Evolutionary conservation across 495 filamentous ascomycete species (phyloP).

Genomic region (Penicillium cinerascens): DNA sequence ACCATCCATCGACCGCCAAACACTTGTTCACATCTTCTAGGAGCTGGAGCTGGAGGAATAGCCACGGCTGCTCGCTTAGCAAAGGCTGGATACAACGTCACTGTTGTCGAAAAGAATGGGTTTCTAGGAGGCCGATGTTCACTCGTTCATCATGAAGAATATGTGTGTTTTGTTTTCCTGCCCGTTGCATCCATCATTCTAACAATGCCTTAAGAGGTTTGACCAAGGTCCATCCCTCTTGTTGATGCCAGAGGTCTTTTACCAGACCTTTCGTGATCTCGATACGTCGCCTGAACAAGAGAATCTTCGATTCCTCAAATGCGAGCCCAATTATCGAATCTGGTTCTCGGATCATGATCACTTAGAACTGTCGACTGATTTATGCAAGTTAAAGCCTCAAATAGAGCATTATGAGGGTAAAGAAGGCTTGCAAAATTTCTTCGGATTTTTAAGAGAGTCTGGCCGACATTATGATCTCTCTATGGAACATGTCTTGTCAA

Average conservation of each 20-base stretch:
- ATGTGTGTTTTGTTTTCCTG: slow-evolving; percentile 43
- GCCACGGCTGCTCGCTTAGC: slow-evolving; percentile 63
- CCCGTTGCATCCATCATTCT: no score
- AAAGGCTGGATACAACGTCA: slow-evolving; percentile 61
- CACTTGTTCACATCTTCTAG: slow-evolving; percentile 26
- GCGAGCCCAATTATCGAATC: slow-evolving; percentile 67
- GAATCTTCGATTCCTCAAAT: slow-evolving; percentile 59
- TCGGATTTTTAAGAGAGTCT: slow-evolving; percentile 58
- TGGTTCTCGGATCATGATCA: slow-evolving; percentile 61
- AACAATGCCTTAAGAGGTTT: slow-evolving; percentile 48
- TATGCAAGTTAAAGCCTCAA: slow-evolving; percentile 60
- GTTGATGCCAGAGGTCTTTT: slow-evolving; percentile 62
- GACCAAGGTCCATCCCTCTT: slow-evolving; percentile 70
- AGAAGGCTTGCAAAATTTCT: slow-evolving; percentile 60
- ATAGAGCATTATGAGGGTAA: slow-evolving; percentile 63
- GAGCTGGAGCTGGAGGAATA: slow-evolving; percentile 65
- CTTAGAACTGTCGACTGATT: slow-evolving; percentile 58
- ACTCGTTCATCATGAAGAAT: slow-evolving; percentile 51
- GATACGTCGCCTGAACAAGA: slow-evolving; percentile 57
- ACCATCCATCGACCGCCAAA: not conserved
- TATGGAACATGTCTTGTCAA: slow-evolving; percentile 55
- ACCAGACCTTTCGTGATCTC: slow-evolving; percentile 60
- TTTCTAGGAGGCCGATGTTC: slow-evolving; percentile 65
- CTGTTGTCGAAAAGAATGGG: slow-evolving; percentile 64
- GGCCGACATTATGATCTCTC: slow-evolving; percentile 63